Base-by-base conservation (phyloP, 2,329 filamentous ascomycete genomes). In the Plectosphaerella cucumerina region DNA sequence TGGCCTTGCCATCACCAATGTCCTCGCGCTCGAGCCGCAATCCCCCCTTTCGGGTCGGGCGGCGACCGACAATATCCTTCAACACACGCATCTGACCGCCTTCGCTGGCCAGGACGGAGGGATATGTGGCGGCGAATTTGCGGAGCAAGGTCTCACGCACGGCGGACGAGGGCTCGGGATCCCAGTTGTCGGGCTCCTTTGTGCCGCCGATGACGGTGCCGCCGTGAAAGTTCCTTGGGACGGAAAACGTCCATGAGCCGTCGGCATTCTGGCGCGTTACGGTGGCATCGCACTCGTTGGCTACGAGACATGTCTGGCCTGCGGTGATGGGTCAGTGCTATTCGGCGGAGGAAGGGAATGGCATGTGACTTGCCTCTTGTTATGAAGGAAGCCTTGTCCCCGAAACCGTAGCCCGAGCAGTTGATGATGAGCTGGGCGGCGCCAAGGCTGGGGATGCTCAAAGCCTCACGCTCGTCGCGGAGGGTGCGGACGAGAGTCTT, bases 181-280 rank as follows among this genome's bases (percentile, higher is more conserved):
- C 70, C 78, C 78, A 84, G 61, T 85, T 70, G 50, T 77, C 67
- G 1, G 75, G 72, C 59, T 86, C 78, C 62, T 85, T 86, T 10
- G 83, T 87, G 0, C 84, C 84, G 5, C 84, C 85, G 18, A 87
- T 77, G 37, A 87, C 71, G 0, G 84, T 87, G 3, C 84, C 84
- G 3, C 84, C 84, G 33, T 79, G 71, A 22, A 83, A 77, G 9
- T 76, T 77, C 3, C 85, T 75, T 1, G 84, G 82, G 6, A 87
- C 80, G 44, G 76, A 75, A 55, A 87, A 86, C 1, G 76, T 75
- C 81, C 82, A 86, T 9, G 71, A 75, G 0, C 84, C 84, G 60
- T 87, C 82, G 1, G 72, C 71, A 58, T 82, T 79, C 57, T 88
- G 82, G 22, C 78, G 73, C 3, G 85, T 87, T 18, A 87, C 62